A percentile compares a stretch with the other conserved stretches of the same genome.
Conservation (phyloP, 2,329 filamentous ascomycete species). For the Cladosporium sp. region DNA sequence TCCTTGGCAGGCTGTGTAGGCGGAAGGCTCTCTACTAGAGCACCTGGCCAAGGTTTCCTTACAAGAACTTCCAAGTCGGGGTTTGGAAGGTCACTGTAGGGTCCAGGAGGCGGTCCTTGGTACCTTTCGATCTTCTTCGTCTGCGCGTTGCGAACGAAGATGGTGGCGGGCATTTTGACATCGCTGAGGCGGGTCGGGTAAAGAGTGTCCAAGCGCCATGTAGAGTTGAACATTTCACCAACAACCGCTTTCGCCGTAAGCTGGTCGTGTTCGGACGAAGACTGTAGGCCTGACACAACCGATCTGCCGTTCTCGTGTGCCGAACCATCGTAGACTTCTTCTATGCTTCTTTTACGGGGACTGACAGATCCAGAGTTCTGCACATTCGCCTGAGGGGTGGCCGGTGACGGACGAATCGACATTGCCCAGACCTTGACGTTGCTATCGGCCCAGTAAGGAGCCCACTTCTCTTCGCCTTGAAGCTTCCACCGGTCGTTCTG, state of each 20-base stretch:
- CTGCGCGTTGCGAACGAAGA: constrained; percentile 60
- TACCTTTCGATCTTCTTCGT: constrained; percentile 64
- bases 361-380: constrained; percentile 11
- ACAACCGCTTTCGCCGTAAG: constrained; percentile 53
- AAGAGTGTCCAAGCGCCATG: constrained; percentile 67
- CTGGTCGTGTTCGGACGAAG: constrained; percentile 30
- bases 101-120: constrained; percentile 58
- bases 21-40: constrained; percentile 59
- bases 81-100: constrained; percentile 34
- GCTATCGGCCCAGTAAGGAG: constrained; percentile 67
- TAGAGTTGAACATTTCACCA: constrained; percentile 71
- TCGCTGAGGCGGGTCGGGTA: constrained; percentile 59
- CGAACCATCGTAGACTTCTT: constrained; percentile 29
- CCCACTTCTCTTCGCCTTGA: constrained; percentile 28
- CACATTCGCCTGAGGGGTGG: background rate
- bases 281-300: constrained; percentile 38
- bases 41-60: constrained; percentile 72
- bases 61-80: constrained; percentile 67
- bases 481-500: constrained; percentile 31
- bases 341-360: constrained; percentile 31
- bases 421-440: constrained; percentile 82
- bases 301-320: constrained; percentile 17
- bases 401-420: constrained; percentile 42
- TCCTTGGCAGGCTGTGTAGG: constrained; percentile 58
- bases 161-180: constrained; percentile 60